These are phyloP conservation scores for Podospora anserina DNA, from an alignment of 495 filamentous ascomycete genomes.

Conservation along the genomic window DNA sequence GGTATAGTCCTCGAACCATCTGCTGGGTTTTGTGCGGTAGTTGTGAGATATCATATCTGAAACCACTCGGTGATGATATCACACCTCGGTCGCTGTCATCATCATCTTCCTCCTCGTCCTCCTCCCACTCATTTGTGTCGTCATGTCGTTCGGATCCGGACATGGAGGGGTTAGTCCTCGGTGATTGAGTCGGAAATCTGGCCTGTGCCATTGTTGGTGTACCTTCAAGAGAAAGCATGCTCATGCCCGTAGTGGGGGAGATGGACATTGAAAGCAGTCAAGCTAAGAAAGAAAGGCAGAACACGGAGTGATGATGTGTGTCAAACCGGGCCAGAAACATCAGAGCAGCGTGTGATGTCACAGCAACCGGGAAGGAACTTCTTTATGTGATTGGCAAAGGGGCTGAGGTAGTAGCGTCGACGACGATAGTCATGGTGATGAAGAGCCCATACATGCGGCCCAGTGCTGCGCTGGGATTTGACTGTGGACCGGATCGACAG, in stretches of 20 bases:
- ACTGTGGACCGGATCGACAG: neutral
- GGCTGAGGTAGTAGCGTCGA: conserved; percentile 1
- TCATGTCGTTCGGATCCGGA: conserved; percentile 21
- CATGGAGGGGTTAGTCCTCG: conserved; percentile 13
- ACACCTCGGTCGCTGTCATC: conserved; percentile 32
- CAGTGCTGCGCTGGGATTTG: neutral
- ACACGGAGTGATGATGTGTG: neutral
- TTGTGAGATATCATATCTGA: conserved; percentile 35
- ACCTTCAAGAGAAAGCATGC: conserved; percentile 41
- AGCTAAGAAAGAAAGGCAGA: conserved; percentile 12
- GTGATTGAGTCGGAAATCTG: conserved; percentile 27
- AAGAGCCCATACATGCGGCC: neutral
- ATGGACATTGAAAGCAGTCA: conserved; percentile 28
- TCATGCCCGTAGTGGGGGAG: conserved; percentile 38
- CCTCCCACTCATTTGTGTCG: conserved; percentile 30
- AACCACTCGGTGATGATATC: conserved; percentile 37
- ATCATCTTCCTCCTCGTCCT: conserved; percentile 35
- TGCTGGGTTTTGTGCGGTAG: conserved; percentile 24
- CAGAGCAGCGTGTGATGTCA: neutral
- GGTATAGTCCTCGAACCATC: conserved; percentile 25
- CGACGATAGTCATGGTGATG: neutral
- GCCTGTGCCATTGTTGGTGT: conserved; percentile 29
- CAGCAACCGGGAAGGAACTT: neutral
- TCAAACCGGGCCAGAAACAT: neutral
- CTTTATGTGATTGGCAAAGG: neutral